phyloP scores from a whole-genome alignment of 495 filamentous ascomycete species.

The Tuber indicum region DNA sequence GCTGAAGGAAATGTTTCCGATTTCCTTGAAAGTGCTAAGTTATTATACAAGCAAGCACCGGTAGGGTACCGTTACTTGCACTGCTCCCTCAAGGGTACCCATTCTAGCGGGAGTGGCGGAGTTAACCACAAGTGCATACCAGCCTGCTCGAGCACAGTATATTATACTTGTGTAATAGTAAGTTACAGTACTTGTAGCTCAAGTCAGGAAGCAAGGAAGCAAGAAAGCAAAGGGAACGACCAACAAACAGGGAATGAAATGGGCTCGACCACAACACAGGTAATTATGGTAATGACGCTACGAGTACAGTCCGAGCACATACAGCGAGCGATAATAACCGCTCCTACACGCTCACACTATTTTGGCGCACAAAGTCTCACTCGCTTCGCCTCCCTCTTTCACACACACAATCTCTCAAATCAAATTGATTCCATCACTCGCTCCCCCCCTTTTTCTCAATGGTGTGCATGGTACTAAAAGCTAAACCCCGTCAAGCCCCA shows the following conservation, averaged over 20 bases:
- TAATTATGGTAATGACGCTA: background rate
- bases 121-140: too few species aligned
- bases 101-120: background rate
- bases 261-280: background rate
- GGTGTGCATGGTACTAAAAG: background rate
- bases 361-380: background rate
- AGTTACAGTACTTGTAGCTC: background rate
- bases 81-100: background rate
- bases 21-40: background rate
- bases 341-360: background rate
- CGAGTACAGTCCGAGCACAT: background rate
- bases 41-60: background rate
- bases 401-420: background rate
- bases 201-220: background rate
- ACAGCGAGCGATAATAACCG: background rate
- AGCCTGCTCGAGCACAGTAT: background rate
- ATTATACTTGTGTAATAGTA: too few species aligned
- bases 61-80: background rate
- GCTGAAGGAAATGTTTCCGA: background rate
- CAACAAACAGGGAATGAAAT: background rate
- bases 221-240: background rate
- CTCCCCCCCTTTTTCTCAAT: conserved; percentile 15
- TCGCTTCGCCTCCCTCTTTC: background rate
- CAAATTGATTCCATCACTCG: conserved; percentile 6
- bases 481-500: conserved; percentile 57